Conservation (phyloP, 257 asterid species). For the Perilla frutescens region DNA sequence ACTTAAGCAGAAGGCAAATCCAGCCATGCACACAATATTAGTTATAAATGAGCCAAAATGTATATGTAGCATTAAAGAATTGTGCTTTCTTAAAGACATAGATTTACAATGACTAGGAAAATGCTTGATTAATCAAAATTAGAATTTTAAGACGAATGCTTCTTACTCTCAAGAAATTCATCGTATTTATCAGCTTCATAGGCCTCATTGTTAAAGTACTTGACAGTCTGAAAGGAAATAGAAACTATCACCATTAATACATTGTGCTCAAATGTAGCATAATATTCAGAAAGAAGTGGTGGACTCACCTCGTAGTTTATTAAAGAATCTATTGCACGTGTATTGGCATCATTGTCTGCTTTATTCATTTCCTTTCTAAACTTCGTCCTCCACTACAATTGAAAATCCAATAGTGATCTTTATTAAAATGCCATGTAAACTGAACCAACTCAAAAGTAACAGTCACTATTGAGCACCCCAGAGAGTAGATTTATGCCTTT, state of each 20-base stretch:
- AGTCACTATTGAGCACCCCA: slow-evolving; percentile 17
- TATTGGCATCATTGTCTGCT: slow-evolving; percentile 96
- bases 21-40: slow-evolving; percentile 1
- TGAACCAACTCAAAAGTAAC: slow-evolving; percentile 26
- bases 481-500: slow-evolving; percentile 20
- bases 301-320: slow-evolving; percentile 89
- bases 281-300: slow-evolving; percentile 24
- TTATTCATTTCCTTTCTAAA: slow-evolving; percentile 94
- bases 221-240: slow-evolving; percentile 78
- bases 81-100: background rate
- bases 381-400: slow-evolving; percentile 95
- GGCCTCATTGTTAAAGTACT: slow-evolving; percentile 91
- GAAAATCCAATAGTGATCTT: slow-evolving; percentile 31
- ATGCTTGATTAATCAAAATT: slow-evolving; percentile 17
- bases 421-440: slow-evolving; percentile 24
- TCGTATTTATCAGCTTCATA: slow-evolving; percentile 92
- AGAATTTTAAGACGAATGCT: slow-evolving; percentile 27
- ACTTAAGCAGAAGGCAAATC: slow-evolving; percentile 10
- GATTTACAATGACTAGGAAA: background rate
- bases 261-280: slow-evolving; percentile 26
- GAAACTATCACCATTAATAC: slow-evolving; percentile 17
- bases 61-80: background rate
- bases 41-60: background rate
- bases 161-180: slow-evolving; percentile 85
- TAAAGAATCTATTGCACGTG: slow-evolving; percentile 90